Evolutionary conservation across 75 land plant genomes (phyloP).

Genomic region (Gnetum montanum): DNA sequence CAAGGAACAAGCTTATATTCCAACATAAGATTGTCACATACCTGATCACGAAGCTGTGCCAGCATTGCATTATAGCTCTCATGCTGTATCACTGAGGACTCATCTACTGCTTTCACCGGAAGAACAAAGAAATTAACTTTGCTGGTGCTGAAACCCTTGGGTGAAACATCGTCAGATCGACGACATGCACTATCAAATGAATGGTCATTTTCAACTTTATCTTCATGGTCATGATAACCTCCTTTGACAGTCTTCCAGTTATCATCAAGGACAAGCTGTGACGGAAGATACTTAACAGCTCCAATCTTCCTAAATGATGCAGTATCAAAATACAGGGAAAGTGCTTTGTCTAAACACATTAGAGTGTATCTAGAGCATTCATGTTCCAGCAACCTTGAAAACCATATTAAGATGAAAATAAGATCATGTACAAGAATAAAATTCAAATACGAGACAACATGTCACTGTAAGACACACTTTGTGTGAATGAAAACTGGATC

Average conservation of each 20-base stretch:
- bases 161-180: not conserved
- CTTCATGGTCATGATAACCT: not conserved
- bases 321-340: conserved; percentile 43
- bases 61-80: conserved; percentile 54
- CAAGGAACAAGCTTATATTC: not conserved
- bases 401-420: not conserved
- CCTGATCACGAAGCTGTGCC: conserved; percentile 71
- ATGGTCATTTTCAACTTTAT: conserved; percentile 1
- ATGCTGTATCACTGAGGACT: conserved; percentile 21
- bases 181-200: not conserved
- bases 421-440: not conserved
- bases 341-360: conserved; percentile 41
- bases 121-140: conserved; percentile 45
- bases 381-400: conserved; percentile 40
- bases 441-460: conserved; percentile 1
- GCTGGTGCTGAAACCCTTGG: conserved; percentile 1
- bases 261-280: conserved; percentile 14
- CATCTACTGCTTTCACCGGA: conserved; percentile 46
- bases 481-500: conserved; percentile 81
- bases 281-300: conserved; percentile 16
- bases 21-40: conserved; percentile 5
- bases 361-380: conserved; percentile 36
- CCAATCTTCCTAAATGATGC: conserved; percentile 45
- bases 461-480: conserved; percentile 48
- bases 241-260: not conserved